Conservation (phyloP, 2,329 filamentous ascomycete genomes). For the Magnaporthiopsis incrustans region DNA sequence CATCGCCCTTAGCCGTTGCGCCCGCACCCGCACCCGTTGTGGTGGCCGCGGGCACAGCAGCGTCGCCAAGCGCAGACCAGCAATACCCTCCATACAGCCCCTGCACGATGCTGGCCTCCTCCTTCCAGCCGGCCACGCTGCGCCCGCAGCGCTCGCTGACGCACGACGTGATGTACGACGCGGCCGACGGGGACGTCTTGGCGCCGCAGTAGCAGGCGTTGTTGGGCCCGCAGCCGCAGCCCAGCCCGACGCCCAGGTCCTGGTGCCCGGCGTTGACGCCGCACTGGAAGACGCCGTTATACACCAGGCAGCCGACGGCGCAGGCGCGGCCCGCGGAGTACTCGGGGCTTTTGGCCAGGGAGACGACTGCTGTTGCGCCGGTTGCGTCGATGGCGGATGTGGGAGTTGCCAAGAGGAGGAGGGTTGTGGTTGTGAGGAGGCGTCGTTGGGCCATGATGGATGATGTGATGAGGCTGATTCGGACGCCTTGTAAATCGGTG, state of each 20-base stretch:
- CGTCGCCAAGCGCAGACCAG: constrained; percentile 13
- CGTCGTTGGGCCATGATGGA: neutral
- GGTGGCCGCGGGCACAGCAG: neutral
- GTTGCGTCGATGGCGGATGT: neutral
- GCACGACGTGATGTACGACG: constrained; percentile 17
- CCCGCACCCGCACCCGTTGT: neutral
- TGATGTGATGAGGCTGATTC: too few relatives aligned
- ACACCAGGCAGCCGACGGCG: constrained; percentile 17
- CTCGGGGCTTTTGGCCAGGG: constrained; percentile 8
- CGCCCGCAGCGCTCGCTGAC: constrained; percentile 16
- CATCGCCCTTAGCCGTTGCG: neutral
- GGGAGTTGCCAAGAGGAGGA: neutral
- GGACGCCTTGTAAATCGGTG: too few relatives aligned
- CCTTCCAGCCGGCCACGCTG: constrained; percentile 14
- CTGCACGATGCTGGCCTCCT: constrained; percentile 16
- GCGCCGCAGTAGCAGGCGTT: constrained; percentile 20
- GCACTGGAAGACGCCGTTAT: constrained; percentile 16
- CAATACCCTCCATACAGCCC: constrained; percentile 18
- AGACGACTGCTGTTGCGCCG: constrained; percentile 6
- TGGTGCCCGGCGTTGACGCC: constrained; percentile 13
- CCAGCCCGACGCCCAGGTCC: constrained; percentile 17
- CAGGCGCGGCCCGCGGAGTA: constrained; percentile 17
- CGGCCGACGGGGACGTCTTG: constrained; percentile 16
- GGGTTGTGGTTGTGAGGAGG: neutral
- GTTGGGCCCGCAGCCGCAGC: constrained; percentile 17